Evolutionary conservation across 305 asterid species (phyloP).

Genomic region (Rubia tinctorum): DNA sequence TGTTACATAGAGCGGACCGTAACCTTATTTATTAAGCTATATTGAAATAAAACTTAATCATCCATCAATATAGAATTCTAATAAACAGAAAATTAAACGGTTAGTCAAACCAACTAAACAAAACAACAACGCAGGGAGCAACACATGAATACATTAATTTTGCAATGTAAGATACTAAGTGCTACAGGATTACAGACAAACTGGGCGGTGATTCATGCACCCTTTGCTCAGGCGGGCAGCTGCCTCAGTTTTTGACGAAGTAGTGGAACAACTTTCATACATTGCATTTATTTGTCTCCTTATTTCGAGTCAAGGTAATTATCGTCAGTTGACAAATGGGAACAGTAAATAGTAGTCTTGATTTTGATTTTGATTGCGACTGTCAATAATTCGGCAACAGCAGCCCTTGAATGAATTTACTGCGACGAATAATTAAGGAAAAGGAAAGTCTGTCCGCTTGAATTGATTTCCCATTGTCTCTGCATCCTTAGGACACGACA

Average conservation of each 20-base stretch:
- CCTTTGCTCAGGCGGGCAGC: neutral
- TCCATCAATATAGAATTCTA: no score
- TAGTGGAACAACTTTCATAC: neutral
- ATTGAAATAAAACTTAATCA: no score
- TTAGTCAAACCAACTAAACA: no score
- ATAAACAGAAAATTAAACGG: no score
- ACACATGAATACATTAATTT: no score
- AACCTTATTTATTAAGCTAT: no score
- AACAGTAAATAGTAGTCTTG: neutral
- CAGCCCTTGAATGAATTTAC: neutral
- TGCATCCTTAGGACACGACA: constrained; percentile 12
- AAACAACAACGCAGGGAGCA: no score
- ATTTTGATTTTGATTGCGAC: neutral
- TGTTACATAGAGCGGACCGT: no score
- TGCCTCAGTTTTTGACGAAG: neutral
- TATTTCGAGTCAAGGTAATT: neutral
- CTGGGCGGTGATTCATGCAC: neutral
- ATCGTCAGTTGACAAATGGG: neutral
- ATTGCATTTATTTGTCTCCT: neutral
- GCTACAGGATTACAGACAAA: no score
- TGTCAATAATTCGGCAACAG: neutral
- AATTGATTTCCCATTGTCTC: neutral
- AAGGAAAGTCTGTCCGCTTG: neutral
- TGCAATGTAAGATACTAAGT: no score
- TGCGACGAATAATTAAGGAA: neutral